phyloP scores from a whole-genome alignment of 2,329 filamentous ascomycete species.

The Epichloe sp. region DNA sequence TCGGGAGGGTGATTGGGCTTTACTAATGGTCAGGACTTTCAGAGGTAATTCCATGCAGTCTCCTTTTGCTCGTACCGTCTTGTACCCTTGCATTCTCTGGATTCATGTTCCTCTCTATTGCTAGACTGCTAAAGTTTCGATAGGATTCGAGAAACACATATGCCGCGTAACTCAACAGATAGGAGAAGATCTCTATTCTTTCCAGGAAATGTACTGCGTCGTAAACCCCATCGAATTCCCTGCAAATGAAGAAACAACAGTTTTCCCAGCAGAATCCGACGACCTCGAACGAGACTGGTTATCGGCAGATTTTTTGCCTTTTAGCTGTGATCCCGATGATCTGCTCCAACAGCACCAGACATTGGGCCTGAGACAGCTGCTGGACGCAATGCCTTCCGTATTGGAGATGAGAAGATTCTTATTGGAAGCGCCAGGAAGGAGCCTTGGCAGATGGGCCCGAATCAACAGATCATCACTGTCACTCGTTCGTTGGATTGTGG shows the following conservation, averaged over 20 bases:
- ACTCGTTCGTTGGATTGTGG: constrained; percentile 74
- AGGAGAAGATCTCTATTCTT: not conserved
- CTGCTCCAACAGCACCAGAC: constrained; percentile 6
- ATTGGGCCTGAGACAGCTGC: constrained; percentile 27
- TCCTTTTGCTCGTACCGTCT: too few relatives aligned
- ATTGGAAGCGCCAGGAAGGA: constrained; percentile 21
- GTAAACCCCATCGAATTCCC: not conserved
- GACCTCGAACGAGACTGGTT: constrained; percentile 6
- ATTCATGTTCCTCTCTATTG: not conserved
- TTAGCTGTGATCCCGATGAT: constrained; percentile 13
- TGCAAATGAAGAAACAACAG: not conserved
- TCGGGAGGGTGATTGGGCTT: constrained; percentile 1
- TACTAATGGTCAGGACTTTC: not conserved
- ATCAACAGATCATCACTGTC: constrained; percentile 54
- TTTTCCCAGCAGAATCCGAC: not conserved
- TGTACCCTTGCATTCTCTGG: not conserved
- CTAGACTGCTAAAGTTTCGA: not conserved
- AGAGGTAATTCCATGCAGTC: not conserved
- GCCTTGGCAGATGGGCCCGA: constrained; percentile 32
- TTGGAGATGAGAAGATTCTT: constrained; percentile 41
- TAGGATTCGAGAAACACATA: not conserved
- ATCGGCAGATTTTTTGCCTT: constrained; percentile 12
- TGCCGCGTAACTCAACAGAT: not conserved
- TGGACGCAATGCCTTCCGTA: constrained; percentile 50
- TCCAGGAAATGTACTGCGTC: not conserved